Base-by-base conservation (phyloP, 257 asterid species). In the Capsicum rhomboideum region DNA sequence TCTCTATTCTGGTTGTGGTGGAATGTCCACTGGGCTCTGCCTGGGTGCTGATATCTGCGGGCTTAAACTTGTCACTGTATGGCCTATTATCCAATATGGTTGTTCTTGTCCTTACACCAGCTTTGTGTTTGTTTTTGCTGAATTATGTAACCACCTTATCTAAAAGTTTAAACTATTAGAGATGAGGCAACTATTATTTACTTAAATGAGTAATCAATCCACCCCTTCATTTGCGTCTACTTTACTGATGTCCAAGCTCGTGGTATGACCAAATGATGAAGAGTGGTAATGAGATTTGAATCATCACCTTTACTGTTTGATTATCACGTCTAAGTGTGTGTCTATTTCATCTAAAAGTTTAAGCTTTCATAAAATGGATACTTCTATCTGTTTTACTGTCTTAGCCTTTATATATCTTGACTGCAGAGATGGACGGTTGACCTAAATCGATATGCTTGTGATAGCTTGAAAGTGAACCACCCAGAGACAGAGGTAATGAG, bases 1-100 rank as follows among this genome's bases (percentile, higher is more conserved):
- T 83, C 53, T 96, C 61, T 96, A 94, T 63, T 87, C 98, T 8
- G 98, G 99, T 20, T 96, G 99, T 89, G 99, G 99, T n/a, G 99
- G 92, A 23, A 96, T 96, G 99, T 93, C 98, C 4, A 96, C 98
- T 0, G 98, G 98, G 26, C 90, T 96, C 37, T 92, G 97, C 78
- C 84, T 96, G 11, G 99, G 98, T 80, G 97, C 97, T 23, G 91
- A 89, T 37, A 89, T 87, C 42, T 37, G 78, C 29, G 98, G 95
- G 1, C 97, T 92, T 17, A 92, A 91, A 20, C 95, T 96, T 46
- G 92, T 92, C 21, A 92, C 98, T 0, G 98, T 95, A 89, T 86
- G 94, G 85, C 79, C 56, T 80, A 13, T 26, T 37, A 49, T 9
- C 61, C 40, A 23, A 49, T 26, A 12, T 72, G 4, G 23, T 75